Evolutionary conservation across 139 green algal genomes (phyloP).

Genomic region (Chlorella vulgaris): DNA sequence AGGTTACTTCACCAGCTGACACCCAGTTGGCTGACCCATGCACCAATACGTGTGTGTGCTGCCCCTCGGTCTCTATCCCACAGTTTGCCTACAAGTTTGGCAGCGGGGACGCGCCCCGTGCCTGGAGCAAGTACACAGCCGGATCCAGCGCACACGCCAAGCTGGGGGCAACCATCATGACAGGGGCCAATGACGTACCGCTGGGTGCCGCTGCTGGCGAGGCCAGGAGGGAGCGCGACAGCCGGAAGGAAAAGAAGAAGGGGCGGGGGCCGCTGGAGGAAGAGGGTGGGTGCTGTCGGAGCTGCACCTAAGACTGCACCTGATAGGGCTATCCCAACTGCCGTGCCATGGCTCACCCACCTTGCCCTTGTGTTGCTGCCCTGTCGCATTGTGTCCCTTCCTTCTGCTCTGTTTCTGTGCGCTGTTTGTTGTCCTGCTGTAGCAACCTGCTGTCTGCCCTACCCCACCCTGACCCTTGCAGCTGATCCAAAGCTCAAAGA

Average conservation of each 20-base stretch:
- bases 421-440: not conserved
- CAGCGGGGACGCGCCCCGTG: conserved; percentile 54
- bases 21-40: too few species aligned
- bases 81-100: conserved; percentile 76
- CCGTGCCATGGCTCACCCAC: too few species aligned
- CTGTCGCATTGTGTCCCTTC: not conserved
- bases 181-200: conserved; percentile 29
- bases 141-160: conserved; percentile 53
- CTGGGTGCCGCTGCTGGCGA: not conserved
- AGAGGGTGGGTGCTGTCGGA: not conserved
- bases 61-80: too few species aligned
- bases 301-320: too few species aligned
- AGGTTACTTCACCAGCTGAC: too few species aligned
- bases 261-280: conserved; percentile 4
- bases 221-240: not conserved
- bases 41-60: too few species aligned
- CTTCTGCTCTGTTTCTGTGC: not conserved
- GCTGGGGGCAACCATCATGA: conserved; percentile 22
- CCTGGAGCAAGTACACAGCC: conserved; percentile 91
- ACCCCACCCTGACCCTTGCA: conserved; percentile 11
- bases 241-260: conserved; percentile 38
- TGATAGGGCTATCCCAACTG: too few species aligned
- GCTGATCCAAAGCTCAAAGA: conserved; percentile 86
- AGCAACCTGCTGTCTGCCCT: too few species aligned
- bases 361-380: not conserved